Conservation (phyloP, 306 rosid genomes). For the Medicago arabica region DNA sequence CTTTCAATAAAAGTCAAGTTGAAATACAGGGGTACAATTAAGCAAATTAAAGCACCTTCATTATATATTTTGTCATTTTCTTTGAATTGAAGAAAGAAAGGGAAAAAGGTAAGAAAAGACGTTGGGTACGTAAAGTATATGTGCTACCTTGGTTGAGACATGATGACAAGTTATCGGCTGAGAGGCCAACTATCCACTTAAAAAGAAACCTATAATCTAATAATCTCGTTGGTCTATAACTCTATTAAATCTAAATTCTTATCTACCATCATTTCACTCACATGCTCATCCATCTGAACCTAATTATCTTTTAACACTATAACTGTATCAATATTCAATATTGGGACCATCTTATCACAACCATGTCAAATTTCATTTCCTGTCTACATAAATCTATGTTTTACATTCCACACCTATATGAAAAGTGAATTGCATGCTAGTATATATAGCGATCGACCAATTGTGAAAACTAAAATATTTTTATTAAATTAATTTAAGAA, state of each 20-base stretch:
- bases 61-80: neutral
- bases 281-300: constrained; percentile 48
- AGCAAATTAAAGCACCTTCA: too few species aligned
- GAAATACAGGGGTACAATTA: too few species aligned
- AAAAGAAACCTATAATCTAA: constrained; percentile 48
- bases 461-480: neutral
- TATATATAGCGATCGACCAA: neutral
- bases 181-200: constrained; percentile 53
- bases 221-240: neutral
- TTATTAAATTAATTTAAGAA: too few species aligned
- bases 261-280: constrained; percentile 57
- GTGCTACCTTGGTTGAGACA: constrained; percentile 58
- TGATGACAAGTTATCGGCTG: constrained; percentile 55
- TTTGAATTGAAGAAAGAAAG: neutral
- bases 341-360: constrained; percentile 29
- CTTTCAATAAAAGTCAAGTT: too few species aligned
- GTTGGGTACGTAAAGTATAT: constrained; percentile 27
- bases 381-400: too few species aligned
- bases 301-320: constrained; percentile 21
- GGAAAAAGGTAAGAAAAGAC: constrained; percentile 30
- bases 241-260: constrained; percentile 47
- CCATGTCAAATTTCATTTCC: neutral
- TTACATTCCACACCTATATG: neutral
- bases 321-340: constrained; percentile 12
- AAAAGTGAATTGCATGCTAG: neutral